Evolutionary conservation across 2,329 filamentous ascomycete genomes (phyloP).

Genomic region (Pseudopyricularia cyperi): DNA sequence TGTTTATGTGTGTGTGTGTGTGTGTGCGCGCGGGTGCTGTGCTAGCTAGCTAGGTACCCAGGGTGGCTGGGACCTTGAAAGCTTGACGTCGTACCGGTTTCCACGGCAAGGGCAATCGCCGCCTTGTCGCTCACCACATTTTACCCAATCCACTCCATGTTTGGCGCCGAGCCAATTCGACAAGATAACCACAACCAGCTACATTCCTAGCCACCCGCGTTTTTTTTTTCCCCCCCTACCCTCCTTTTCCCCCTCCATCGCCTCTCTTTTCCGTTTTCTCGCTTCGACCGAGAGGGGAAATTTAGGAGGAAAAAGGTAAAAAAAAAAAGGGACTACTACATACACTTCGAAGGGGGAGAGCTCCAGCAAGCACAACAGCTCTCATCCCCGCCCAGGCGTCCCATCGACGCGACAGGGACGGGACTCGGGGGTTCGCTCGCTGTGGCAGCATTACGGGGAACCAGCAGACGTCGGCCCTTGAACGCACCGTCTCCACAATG

Average conservation of each 20-base stretch:
- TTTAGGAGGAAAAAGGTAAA: not conserved
- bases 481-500: slow-evolving; percentile 17
- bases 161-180: not conserved
- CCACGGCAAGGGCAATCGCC: not conserved
- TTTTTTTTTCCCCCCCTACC: not conserved
- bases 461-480: slow-evolving; percentile 5
- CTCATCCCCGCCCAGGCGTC: not conserved
- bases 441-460: slow-evolving; percentile 1
- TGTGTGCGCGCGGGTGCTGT: too few relatives aligned
- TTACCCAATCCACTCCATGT: not conserved
- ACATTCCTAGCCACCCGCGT: not conserved
- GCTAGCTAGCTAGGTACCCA: too few relatives aligned
- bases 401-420: not conserved
- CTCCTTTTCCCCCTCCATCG: too few relatives aligned
- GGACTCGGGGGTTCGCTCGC: not conserved
- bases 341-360: not conserved
- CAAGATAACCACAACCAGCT: not conserved
- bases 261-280: not conserved
- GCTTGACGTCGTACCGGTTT: not conserved
- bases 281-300: not conserved
- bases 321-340: not conserved
- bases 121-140: not conserved
- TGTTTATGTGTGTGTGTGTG: too few relatives aligned
- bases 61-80: not conserved
- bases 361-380: not conserved